Percentiles rank a stretch among this genome's conserved stretches.
phyloP scores from a whole-genome alignment of 345 rosid genomes.

The Eucalyptus decipiens region DNA sequence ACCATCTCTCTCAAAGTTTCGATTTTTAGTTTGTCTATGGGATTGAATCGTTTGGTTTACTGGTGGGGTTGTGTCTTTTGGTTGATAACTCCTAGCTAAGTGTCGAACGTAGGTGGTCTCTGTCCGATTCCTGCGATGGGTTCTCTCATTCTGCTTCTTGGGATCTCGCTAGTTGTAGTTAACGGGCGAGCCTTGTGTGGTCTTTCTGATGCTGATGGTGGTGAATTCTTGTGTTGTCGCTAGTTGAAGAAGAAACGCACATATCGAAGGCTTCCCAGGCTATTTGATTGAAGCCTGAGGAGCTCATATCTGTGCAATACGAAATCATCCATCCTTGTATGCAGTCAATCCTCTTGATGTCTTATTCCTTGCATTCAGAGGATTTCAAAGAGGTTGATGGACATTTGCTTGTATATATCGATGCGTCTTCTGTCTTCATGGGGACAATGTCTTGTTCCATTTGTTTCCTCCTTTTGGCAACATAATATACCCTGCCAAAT shows the following conservation, averaged over 20 bases:
- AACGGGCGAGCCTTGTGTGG: not conserved
- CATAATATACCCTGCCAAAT: not conserved
- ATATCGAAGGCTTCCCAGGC: not conserved
- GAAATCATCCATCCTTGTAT: not conserved
- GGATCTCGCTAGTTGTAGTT: not conserved
- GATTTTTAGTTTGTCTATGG: not conserved
- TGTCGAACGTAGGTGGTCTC: not conserved
- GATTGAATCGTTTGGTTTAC: not conserved
- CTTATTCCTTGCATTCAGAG: not conserved
- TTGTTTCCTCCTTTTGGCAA: not conserved
- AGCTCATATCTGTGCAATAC: not conserved
- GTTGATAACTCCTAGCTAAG: not conserved
- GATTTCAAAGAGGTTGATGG: not conserved
- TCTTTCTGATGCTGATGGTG: not conserved
- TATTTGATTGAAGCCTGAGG: not conserved
- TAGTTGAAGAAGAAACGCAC: not conserved
- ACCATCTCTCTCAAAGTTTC: not conserved
- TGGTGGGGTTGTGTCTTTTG: not conserved
- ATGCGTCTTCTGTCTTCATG: not conserved
- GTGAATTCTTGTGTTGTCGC: not conserved
- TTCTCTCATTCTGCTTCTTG: not conserved
- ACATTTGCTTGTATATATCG: not conserved
- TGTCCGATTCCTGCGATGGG: not conserved
- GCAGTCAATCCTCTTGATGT: not conserved
- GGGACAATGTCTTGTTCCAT: not conserved